Evolutionary conservation across 345 rosid genomes (phyloP).

Genomic region (Punica granatum): DNA sequence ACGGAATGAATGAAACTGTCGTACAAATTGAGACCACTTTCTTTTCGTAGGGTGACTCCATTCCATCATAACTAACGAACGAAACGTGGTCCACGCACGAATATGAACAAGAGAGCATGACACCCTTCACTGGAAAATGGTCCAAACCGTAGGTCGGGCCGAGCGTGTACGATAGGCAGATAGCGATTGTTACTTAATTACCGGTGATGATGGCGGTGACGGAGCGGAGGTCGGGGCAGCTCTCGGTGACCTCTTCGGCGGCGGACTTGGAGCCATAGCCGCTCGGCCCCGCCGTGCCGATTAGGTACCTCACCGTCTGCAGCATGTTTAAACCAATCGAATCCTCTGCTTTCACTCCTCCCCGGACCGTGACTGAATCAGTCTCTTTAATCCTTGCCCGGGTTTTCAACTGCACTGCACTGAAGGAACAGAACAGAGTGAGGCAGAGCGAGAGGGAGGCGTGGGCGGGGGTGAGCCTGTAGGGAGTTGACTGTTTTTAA

Average conservation of each 20-base stretch:
- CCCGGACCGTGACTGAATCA: background rate
- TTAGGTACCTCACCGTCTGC: slow-evolving; percentile 59
- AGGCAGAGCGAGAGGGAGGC: background rate
- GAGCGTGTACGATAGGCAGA: no score
- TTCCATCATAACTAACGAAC: background rate
- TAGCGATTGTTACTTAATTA: no score
- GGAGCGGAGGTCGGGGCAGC: slow-evolving; percentile 45
- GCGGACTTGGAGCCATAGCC: slow-evolving; percentile 91
- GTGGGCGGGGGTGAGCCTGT: background rate
- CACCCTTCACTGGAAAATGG: background rate
- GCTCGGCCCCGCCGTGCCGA: slow-evolving; percentile 72
- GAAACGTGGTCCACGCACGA: background rate
- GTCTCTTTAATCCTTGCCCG: background rate
- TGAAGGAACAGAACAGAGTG: background rate
- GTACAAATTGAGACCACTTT: background rate
- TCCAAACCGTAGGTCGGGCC: background rate
- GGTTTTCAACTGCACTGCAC: background rate
- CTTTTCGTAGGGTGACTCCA: background rate
- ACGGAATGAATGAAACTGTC: background rate
- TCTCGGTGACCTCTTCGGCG: slow-evolving; percentile 68
- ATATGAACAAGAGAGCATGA: background rate
- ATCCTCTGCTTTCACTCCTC: background rate
- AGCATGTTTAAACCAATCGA: slow-evolving; percentile 40
- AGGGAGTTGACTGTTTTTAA: background rate
- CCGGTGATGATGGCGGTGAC: slow-evolving; percentile 88